Evolutionary conservation across 108 stramenopile genomes (phyloP), one percentile per base, ranked within the genome.

Genomic region (Fistulifera solaris): DNA sequence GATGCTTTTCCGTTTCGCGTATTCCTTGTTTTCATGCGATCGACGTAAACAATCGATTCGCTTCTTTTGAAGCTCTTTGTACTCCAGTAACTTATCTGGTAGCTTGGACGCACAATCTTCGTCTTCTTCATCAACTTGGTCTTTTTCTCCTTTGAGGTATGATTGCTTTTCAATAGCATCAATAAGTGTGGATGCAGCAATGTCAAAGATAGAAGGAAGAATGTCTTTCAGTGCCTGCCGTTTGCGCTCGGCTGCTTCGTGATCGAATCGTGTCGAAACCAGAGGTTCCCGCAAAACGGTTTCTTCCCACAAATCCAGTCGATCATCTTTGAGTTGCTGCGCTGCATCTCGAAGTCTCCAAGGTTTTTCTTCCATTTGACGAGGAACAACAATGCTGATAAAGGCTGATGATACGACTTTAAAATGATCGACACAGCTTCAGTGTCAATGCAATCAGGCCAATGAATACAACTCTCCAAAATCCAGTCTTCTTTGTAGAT

Each of bases 21-120:
- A 52, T 31, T 77, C 76, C 44, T 77, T 77, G 44, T 77, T 77
- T 15, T 65, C 59, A 40, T 63, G 54, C 11, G 71, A 58, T 27
- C 71, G 67, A 40, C 54, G 48, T 49, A 79, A 49, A 48, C 65
- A 63, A 1, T 18, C 25, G 22, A 39, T 26, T 40, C 78, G 65
- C 47, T 74, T 42, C 47, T 56, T 27, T 53, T 72, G 57, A 24
- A 78, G 40, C 15, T 23, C 27, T 1, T 56, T 42, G 0, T 52
- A 31, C 61, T 68, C 66, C 11, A 35, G 40, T 16, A 68, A 44
- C 14, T 42, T 27, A 0, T 19, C 40, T 7, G 47, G 65, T 10
- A 48, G 48, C 2, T 58, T 39, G 42, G 39, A 6, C 31, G 31
- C 3, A 3, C 31, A 35, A 35, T 35, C 31, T 35, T 35, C 31